A percentile compares a stretch with the other conserved stretches of the same genome.
These are phyloP conservation scores for Macrophomina tecta DNA, from an alignment of 2,329 filamentous ascomycete species.

Conservation along the genomic window DNA sequence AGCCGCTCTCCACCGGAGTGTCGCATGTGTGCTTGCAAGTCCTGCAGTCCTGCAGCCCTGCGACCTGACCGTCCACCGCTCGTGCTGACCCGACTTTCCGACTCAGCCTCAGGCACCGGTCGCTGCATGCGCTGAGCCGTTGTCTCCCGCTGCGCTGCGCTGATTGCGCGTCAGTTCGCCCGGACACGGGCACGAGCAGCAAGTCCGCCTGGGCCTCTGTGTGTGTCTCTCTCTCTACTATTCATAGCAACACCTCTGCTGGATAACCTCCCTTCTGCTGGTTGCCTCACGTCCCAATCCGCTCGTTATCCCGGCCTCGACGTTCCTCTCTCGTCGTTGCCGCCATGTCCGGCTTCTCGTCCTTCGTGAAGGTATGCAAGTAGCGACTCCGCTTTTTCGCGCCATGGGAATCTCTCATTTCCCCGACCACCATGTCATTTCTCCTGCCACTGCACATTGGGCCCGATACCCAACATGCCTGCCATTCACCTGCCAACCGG, in stretches of 20 bases:
- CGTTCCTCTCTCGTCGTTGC: constrained; percentile 3
- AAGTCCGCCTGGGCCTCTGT: not conserved
- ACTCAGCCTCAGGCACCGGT: constrained; percentile 1
- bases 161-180: constrained; percentile 22
- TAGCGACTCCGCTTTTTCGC: not conserved
- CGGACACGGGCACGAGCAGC: constrained; percentile 20
- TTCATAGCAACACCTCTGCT: constrained; percentile 15
- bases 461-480: not conserved
- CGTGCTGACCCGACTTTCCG: not conserved
- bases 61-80: not conserved
- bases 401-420: constrained; percentile 10
- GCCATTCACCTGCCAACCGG: not conserved
- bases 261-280: constrained; percentile 1
- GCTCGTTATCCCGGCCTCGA: constrained; percentile 2
- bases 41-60: not conserved
- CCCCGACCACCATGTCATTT: constrained; percentile 1
- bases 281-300: not conserved
- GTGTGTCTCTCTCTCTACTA: not conserved
- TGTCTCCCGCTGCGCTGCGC: not conserved
- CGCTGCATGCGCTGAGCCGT: not conserved
- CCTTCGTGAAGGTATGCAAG: constrained; percentile 42
- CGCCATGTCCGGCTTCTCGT: constrained; percentile 42
- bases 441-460: not conserved
- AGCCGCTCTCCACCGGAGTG: not conserved
- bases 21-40: not conserved